Base-by-base conservation (phyloP, 2,329 filamentous ascomycete genomes). In the Penicillium sp. region DNA sequence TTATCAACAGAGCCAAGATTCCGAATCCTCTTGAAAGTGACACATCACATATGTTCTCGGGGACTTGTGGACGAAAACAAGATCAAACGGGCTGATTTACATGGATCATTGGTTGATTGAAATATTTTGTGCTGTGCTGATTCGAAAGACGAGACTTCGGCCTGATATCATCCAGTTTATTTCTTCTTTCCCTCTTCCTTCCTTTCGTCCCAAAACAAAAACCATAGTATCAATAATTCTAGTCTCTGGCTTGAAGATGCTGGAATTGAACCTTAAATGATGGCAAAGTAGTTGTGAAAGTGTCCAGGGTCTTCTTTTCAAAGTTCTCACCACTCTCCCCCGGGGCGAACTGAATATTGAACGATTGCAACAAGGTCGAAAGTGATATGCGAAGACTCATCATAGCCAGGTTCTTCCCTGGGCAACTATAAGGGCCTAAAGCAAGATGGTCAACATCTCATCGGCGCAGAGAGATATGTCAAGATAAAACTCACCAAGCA, bases 331-430 rank as follows among this genome's bases (percentile, higher is more conserved):
- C 43, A 16, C 9, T 47, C 27, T 51, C 53, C 2, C 44, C 47
- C 1, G 34, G 18, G 4, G 36, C 39, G n/a, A 51, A 51, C 22
- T 44, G 22, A 9, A 55, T 31, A 27, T 51, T 14, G 32, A 46
- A 55, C 3, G 11, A 31, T 22, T 51, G 38, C 14, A 38, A 22
- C 16, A 55, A 38, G 16, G 29, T 47, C 2, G 53, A 55, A 43
- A 55, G 24, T 9, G 38, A 41, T 14, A 42, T 48, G 1, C 48
- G 48, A 44, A 55, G 53, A n/a, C 43, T 47, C 58, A 71, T 63
- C 48, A 72, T 52, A 6, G 69, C 71, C 1, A 73, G 49, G 3
- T 63, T 61, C 46, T 68, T 70, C 1, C 71, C 69, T 1, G 63
- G 57, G 48, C 69, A 74, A 14, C 58, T 60, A 42, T 69, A 70